Conservation (phyloP, 495 filamentous ascomycete species). For the Amphirosellinia nigrospora region DNA sequence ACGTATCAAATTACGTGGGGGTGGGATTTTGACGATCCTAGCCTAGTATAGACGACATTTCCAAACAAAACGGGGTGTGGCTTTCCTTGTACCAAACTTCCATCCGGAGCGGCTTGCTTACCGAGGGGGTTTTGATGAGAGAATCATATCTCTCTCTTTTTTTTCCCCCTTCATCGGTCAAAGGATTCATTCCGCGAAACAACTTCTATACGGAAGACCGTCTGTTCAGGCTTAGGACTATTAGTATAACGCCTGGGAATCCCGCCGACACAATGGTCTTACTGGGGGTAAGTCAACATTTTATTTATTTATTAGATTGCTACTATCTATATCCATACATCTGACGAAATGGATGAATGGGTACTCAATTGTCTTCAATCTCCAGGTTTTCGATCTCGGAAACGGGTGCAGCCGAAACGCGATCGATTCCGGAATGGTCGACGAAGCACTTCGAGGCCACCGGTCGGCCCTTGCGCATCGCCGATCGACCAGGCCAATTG, state of each 20-base stretch:
- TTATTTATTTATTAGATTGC: neutral
- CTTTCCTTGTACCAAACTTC: neutral
- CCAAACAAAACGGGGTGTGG: neutral
- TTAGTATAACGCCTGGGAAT: neutral
- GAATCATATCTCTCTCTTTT: constrained; percentile 12
- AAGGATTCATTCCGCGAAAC: neutral
- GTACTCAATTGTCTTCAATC: constrained; percentile 5
- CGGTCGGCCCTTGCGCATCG: constrained; percentile 32
- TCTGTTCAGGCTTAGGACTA: neutral
- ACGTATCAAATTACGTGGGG: constrained; percentile 15
- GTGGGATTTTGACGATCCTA: constrained; percentile 21
- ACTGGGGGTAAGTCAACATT: constrained; percentile 24
- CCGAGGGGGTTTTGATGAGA: constrained; percentile 14
- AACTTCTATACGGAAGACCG: neutral
- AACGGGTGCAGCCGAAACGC: constrained; percentile 24
- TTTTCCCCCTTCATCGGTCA: constrained; percentile 3
- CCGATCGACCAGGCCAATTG: constrained; percentile 32
- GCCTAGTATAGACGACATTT: constrained; percentile 13
- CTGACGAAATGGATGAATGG: neutral
- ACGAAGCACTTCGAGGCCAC: constrained; percentile 29
- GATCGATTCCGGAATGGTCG: constrained; percentile 31
- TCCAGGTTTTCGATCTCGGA: constrained; percentile 30
- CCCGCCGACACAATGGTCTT: constrained; percentile 29
- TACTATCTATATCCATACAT: too few relatives aligned
- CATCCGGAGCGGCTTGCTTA: constrained; percentile 20